Evolutionary conservation across 2,329 filamentous ascomycete species (phyloP).

Genomic region (Colletotrichum tamarilloi): DNA sequence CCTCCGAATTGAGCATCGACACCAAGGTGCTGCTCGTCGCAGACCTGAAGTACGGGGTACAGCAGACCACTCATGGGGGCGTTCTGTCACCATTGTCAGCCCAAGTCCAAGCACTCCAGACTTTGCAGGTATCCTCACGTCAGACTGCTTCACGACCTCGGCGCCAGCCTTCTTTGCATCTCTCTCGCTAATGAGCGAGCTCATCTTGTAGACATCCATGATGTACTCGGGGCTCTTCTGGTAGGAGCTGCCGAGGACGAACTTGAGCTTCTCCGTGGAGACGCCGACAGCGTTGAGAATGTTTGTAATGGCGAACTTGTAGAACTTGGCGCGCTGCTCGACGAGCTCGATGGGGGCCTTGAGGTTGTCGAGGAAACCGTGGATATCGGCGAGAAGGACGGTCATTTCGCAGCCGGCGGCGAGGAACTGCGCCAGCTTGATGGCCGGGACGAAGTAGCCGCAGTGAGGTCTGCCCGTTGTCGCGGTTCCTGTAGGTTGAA

Average conservation of each 20-base stretch:
- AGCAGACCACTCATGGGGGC: conserved; percentile 79
- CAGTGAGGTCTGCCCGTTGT: conserved; percentile 90
- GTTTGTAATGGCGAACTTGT: conserved; percentile 79
- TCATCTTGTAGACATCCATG: conserved; percentile 88
- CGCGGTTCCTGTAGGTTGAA: conserved; percentile 68
- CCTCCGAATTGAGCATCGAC: conserved; percentile 92
- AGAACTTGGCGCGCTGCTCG: conserved; percentile 84
- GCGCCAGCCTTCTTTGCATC: conserved; percentile 91
- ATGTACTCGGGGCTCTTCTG: conserved; percentile 78
- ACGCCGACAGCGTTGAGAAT: conserved; percentile 84
- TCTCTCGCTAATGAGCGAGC: conserved; percentile 77
- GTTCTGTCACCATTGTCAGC: conserved; percentile 25
- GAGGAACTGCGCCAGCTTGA: conserved; percentile 91
- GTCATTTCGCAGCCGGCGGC: conserved; percentile 85
- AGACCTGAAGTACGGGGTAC: conserved; percentile 88
- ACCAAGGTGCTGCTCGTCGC: conserved; percentile 90
- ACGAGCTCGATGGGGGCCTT: conserved; percentile 93
- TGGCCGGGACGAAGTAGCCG: conserved; percentile 88
- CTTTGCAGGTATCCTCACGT: conserved; percentile 40
- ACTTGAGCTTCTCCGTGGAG: conserved; percentile 80
- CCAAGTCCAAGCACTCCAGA: neutral
- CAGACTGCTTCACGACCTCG: conserved; percentile 93
- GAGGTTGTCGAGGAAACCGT: conserved; percentile 83
- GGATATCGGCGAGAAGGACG: conserved; percentile 80
- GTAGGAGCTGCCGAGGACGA: conserved; percentile 87